Evolutionary conservation across 2,329 filamentous ascomycete species (phyloP).

Genomic region (Pestalotiopsis sp.): DNA sequence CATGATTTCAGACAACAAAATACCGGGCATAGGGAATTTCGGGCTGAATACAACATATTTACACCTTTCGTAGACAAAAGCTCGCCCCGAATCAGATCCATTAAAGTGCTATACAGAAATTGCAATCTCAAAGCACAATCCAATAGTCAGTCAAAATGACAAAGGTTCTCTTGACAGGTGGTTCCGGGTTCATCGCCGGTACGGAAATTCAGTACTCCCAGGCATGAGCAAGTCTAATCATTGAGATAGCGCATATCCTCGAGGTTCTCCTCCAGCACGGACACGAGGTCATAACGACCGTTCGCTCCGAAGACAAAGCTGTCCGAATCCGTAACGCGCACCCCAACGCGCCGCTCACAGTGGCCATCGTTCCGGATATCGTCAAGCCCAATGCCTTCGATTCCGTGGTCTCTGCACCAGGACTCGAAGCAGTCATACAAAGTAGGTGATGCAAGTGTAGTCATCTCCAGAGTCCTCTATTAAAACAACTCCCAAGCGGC

Average conservation of each 20-base stretch:
- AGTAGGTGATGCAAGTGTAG: background rate
- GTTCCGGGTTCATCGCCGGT: constrained; percentile 22
- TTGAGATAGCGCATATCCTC: background rate
- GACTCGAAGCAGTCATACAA: background rate
- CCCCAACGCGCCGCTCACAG: background rate
- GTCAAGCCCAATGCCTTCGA: background rate
- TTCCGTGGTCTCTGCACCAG: background rate
- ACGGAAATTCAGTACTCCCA: background rate
- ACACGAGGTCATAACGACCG: constrained; percentile 27
- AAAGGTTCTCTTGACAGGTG: constrained; percentile 19
- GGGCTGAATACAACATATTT: no score
- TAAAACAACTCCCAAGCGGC: background rate
- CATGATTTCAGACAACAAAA: no score
- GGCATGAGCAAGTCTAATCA: background rate
- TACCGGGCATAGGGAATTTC: no score
- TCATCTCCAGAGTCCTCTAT: background rate
- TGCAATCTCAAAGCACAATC: background rate
- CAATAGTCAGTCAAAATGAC: background rate
- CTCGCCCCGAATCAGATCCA: no score
- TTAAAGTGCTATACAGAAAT: no score
- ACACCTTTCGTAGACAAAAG: no score
- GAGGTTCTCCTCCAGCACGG: background rate
- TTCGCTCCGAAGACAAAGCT: constrained; percentile 28
- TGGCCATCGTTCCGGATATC: background rate
- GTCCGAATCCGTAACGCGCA: constrained; percentile 21